These are phyloP conservation scores for Kentomonas sorsogonicus DNA, from an alignment of 208 protist genomes.

Conservation along the genomic window DNA sequence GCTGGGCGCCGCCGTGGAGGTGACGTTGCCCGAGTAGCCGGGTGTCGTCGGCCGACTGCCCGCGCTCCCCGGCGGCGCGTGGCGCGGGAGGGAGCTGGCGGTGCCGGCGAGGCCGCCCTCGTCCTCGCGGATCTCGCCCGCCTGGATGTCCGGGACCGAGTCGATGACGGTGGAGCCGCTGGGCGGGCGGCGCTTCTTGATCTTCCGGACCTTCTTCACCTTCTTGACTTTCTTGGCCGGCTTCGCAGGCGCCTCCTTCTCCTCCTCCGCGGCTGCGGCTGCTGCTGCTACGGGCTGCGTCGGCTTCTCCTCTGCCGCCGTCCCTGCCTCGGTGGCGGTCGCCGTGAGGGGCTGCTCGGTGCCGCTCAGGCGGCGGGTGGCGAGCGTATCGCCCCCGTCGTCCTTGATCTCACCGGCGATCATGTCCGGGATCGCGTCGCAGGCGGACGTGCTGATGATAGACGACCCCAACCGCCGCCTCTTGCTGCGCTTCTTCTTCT, in stretches of 20 bases:
- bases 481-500: neutral
- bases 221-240: neutral
- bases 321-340: neutral
- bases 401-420: slow-evolving; percentile 1
- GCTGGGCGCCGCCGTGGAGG: no score
- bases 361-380: neutral
- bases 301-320: neutral
- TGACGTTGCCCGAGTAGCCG: no score
- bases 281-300: neutral
- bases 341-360: neutral
- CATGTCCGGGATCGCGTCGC: neutral
- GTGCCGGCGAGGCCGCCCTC: no score
- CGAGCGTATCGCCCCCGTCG: slow-evolving; percentile 6
- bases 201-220: neutral
- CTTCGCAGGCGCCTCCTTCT: neutral
- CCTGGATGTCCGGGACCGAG: no score
- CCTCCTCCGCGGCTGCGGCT: neutral
- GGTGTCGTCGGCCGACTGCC: no score
- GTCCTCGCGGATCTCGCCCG: no score
- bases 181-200: neutral
- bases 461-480: neutral
- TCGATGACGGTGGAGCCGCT: no score
- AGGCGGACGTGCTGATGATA: slow-evolving; percentile 10
- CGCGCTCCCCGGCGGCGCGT: no score
- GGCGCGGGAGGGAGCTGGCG: no score